A percentile compares a stretch with the other conserved stretches of the same genome.
Conservation (phyloP, 352 stramenopile species). For the Globisporangium radiosum region DNA sequence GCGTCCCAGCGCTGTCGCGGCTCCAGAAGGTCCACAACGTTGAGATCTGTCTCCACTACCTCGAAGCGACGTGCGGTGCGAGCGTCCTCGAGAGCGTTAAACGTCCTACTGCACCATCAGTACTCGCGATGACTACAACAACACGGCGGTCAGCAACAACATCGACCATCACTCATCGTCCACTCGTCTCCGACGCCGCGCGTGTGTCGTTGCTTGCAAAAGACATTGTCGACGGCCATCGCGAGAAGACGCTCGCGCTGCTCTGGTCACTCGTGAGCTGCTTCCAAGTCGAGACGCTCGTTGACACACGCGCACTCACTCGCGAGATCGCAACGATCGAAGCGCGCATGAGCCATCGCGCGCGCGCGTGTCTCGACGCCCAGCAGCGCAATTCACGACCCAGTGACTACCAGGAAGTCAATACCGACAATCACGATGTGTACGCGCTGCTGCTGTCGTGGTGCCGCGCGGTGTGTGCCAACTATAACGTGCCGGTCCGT, state of each 20-base stretch:
- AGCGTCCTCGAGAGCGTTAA: constrained; percentile 54
- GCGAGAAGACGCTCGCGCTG: constrained; percentile 91
- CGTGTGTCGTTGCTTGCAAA: constrained; percentile 70
- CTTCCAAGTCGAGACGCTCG: constrained; percentile 86
- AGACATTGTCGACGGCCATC: constrained; percentile 95
- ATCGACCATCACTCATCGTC: too few relatives aligned
- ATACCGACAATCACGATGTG: constrained; percentile 18
- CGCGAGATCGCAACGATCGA: constrained; percentile 74
- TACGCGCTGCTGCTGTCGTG: constrained; percentile 85
- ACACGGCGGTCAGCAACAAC: constrained; percentile 30
- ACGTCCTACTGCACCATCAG: constrained; percentile 7
- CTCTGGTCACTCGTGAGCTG: constrained; percentile 92
- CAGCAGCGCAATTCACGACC: constrained; percentile 16
- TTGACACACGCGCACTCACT: constrained; percentile 67
- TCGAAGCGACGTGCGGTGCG: constrained; percentile 68
- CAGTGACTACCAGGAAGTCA: too few relatives aligned
- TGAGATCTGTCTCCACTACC: constrained; percentile 81
- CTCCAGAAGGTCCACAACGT: constrained; percentile 97
- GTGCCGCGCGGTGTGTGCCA: constrained; percentile 89
- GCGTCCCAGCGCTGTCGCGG: constrained; percentile 91
- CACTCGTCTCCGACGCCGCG: constrained; percentile 47
- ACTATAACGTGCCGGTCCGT: constrained; percentile 77
- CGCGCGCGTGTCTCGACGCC: constrained; percentile 50
- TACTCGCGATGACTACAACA: background rate
- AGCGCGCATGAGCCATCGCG: constrained; percentile 61